Base-by-base conservation (phyloP, 2,329 filamentous ascomycete genomes). In the Penicillium sp. region DNA sequence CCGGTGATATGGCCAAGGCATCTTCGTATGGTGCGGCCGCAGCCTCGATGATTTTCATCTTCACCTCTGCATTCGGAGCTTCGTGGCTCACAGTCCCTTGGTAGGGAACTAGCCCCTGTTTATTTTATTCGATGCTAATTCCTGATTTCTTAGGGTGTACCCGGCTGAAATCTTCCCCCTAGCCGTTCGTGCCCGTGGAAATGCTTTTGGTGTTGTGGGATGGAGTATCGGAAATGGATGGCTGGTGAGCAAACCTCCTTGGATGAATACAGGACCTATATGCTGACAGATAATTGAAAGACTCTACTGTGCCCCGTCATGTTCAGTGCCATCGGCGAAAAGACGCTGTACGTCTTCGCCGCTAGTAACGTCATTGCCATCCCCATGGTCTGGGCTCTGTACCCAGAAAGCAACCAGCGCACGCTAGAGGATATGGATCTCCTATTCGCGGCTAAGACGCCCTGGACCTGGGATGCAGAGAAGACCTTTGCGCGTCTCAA, bases 201-300 rank as follows among this genome's bases (percentile, higher is more conserved):
- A 88, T 53, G 83, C 85, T 0, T 88, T 81, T 77, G 84, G 85
- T 19, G 84, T 88, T 0, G 78, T 87, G 0, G 85, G 85, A 0
- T 89, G 85, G 85, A 80, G 76, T 13, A 86, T 88, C 44, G 85
- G 85, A 0, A 87, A 87, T 56, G 84, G 83, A 15, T 85, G 82
- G 81, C 65, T 78, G 55, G 70, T 73, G 53, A 60, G 69, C 61
- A 12, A 12, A 39, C 31, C 41, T 45, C 52, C 65, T 35, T 65
- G 53, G 2, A 19, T 19, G 60, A 29, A 61, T 62, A 49, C 49
- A 3, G 65, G 2, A 28, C 6, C 4, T 0, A 24, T 21, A 6
- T 24, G 40, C 50, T 47, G 34, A 17, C 12, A 40, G 42, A 37
- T 47, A 17, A 58, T 54, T 58, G 42, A 42, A 50, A 72, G 62